phyloP scores from a whole-genome alignment of 2,329 filamentous ascomycete genomes.

The Zymoseptoria brevis region DNA sequence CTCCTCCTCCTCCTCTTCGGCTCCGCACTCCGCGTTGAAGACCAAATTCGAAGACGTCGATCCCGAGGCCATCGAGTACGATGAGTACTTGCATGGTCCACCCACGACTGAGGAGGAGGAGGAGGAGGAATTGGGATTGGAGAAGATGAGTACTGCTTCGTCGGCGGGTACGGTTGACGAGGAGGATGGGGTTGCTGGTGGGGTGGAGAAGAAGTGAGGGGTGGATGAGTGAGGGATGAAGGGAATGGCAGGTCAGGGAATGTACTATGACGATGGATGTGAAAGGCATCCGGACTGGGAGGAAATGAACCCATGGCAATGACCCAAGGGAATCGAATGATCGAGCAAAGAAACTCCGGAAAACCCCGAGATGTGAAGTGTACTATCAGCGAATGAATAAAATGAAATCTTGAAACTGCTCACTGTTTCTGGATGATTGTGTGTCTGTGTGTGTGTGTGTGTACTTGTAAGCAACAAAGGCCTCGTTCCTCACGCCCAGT shows the following conservation, averaged over 20 bases:
- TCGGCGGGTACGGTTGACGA: slow-evolving; percentile 47
- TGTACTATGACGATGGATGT: not conserved
- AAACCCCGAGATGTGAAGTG: not conserved
- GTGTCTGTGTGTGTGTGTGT: too few relatives aligned
- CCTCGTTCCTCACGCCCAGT: too few relatives aligned
- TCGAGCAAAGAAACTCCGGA: not conserved
- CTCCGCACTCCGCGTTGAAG: slow-evolving; percentile 71
- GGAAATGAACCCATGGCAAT: not conserved
- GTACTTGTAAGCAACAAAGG: too few relatives aligned
- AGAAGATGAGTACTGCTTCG: slow-evolving; percentile 43
- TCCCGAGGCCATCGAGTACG: slow-evolving; percentile 70
- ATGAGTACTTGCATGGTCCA: slow-evolving; percentile 67
- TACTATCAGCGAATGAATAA: not conserved
- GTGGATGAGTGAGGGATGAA: not conserved
- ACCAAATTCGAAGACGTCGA: slow-evolving; percentile 95
- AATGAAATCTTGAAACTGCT: not conserved
- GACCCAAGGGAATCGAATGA: too few relatives aligned
- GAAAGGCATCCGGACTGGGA: not conserved
- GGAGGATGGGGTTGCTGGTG: slow-evolving; percentile 32
- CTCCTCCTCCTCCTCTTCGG: slow-evolving; percentile 52
- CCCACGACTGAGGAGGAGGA: slow-evolving; percentile 38
- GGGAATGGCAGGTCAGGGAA: not conserved
- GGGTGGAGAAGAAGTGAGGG: slow-evolving; percentile 6
- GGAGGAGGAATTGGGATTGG: slow-evolving; percentile 31
- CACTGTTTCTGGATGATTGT: too few relatives aligned